Percentiles rank a stretch among this genome's conserved stretches.
Conservation (phyloP, 257 asterid species). For the Verbascum thapsus region DNA sequence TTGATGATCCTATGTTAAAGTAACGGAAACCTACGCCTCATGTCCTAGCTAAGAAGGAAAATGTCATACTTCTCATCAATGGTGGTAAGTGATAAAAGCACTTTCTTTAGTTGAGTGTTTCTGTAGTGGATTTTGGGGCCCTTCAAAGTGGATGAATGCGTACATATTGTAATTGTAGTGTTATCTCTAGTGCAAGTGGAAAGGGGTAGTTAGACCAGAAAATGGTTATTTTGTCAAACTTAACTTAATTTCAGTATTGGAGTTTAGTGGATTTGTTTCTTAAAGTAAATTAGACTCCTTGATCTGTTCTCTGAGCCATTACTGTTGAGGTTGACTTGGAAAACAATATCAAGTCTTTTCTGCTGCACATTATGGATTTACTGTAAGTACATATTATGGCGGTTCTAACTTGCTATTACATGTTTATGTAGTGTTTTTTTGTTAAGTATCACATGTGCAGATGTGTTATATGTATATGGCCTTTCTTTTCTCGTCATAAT, state of each 20-base stretch:
- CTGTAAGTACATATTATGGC: no score
- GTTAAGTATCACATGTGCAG: no score
- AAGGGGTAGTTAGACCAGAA: slow-evolving; percentile 40
- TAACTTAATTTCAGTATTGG: slow-evolving; percentile 30
- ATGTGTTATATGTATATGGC: no score
- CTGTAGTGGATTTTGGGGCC: slow-evolving; percentile 66
- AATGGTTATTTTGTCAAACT: slow-evolving; percentile 44
- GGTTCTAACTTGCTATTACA: no score
- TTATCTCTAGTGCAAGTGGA: slow-evolving; percentile 43
- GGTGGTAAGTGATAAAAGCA: slow-evolving; percentile 64
- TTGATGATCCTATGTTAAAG: slow-evolving; percentile 26
- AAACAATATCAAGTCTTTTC: no score
- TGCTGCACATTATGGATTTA: no score
- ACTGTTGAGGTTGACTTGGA: slow-evolving; percentile 18
- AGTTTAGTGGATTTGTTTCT: slow-evolving; percentile 34
- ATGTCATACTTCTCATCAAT: slow-evolving; percentile 54
- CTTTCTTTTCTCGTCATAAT: no score
- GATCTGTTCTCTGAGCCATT: slow-evolving; percentile 34
- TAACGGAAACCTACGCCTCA: slow-evolving; percentile 36
- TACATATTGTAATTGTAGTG: slow-evolving; percentile 33
- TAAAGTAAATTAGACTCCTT: slow-evolving; percentile 38
- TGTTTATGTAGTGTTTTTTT: no score
- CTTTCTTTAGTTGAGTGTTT: slow-evolving; percentile 59
- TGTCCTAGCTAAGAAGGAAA: slow-evolving; percentile 46
- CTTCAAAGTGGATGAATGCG: slow-evolving; percentile 35